Conservation (phyloP, 2,329 filamentous ascomycete genomes). For the Colletotrichum karsti region DNA sequence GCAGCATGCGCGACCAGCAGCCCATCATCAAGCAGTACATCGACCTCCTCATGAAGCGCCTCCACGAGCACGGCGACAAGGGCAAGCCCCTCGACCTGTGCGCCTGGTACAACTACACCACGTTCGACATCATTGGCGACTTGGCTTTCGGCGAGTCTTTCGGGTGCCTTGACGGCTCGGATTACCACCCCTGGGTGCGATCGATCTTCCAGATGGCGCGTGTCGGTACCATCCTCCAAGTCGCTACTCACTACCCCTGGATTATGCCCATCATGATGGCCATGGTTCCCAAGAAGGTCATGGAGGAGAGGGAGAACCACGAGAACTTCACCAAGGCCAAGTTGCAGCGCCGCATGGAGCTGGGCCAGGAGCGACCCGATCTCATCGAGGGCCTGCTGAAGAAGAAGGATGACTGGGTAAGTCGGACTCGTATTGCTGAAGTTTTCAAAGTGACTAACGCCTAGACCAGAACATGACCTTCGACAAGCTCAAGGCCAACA, state of each 20-base stretch:
- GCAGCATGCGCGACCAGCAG: slow-evolving; percentile 35
- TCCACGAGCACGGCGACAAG: slow-evolving; percentile 39
- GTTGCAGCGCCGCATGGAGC: slow-evolving; percentile 27
- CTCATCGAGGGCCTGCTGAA: slow-evolving; percentile 31
- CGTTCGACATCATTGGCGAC: too few species aligned
- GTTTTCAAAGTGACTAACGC: not conserved
- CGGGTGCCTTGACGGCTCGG: slow-evolving; percentile 33
- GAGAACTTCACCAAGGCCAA: slow-evolving; percentile 9
- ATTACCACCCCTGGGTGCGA: slow-evolving; percentile 37
- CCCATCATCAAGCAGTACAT: slow-evolving; percentile 45
- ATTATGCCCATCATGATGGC: slow-evolving; percentile 17
- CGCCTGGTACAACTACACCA: slow-evolving; percentile 37
- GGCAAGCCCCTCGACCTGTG: slow-evolving; percentile 33
- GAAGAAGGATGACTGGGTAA: slow-evolving; percentile 29
- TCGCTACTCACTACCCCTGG: slow-evolving; percentile 16
- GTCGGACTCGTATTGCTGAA: not conserved
- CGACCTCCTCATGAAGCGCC: slow-evolving; percentile 44
- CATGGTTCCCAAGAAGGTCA: slow-evolving; percentile 10
- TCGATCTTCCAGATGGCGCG: slow-evolving; percentile 34
- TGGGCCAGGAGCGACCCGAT: slow-evolving; percentile 28
- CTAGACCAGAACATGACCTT: slow-evolving; percentile 10
- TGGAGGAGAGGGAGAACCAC: not conserved
- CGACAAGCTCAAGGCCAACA: slow-evolving; percentile 27
- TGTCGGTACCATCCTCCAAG: slow-evolving; percentile 7
- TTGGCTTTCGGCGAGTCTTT: slow-evolving; percentile 40